Percentiles rank a stretch among this genome's conserved stretches.
Evolutionary conservation across 1,139 yeast species (phyloP).

Genomic region (Casaregolazyma lundiana): DNA sequence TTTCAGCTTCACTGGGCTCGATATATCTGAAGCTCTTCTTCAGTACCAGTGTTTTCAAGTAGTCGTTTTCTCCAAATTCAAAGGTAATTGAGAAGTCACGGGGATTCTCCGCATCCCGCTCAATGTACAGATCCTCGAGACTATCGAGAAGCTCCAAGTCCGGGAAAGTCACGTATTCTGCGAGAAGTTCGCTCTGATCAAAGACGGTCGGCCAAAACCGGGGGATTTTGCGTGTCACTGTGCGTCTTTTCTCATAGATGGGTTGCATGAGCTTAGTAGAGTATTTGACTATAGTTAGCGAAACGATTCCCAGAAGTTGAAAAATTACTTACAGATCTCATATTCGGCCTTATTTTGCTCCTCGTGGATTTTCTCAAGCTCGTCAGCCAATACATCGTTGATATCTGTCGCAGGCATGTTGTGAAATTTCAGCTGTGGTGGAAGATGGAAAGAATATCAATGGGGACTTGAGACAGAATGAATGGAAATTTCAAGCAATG

Average conservation of each 20-base stretch:
- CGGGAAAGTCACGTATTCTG: conserved; percentile 31
- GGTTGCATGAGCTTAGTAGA: conserved; percentile 32
- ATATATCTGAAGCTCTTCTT: conserved; percentile 27
- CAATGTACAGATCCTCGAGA: conserved; percentile 30
- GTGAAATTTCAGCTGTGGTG: neutral
- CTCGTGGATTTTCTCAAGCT: conserved; percentile 46
- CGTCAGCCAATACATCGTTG: conserved; percentile 10
- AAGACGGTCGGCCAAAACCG: conserved; percentile 38
- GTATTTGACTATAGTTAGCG: conserved; percentile 13
- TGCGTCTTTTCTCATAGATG: conserved; percentile 33
- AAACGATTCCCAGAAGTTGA: no score
- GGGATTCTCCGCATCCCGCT: conserved; percentile 25
- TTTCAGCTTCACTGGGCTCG: conserved; percentile 21
- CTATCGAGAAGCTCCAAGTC: conserved; percentile 31
- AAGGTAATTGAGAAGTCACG: conserved; percentile 30
- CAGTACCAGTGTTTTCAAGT: conserved; percentile 23
- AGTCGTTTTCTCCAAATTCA: conserved; percentile 34
- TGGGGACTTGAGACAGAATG: no score
- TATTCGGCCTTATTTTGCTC: conserved; percentile 38
- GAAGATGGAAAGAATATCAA: no score
- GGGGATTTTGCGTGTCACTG: conserved; percentile 28
- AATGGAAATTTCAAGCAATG: no score
- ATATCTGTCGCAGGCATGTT: conserved; percentile 6
- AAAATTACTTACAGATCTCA: conserved; percentile 23
- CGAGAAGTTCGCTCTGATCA: conserved; percentile 28